Evolutionary conservation across 2,329 filamentous ascomycete species (phyloP).

Genomic region (Penicillium sp.): DNA sequence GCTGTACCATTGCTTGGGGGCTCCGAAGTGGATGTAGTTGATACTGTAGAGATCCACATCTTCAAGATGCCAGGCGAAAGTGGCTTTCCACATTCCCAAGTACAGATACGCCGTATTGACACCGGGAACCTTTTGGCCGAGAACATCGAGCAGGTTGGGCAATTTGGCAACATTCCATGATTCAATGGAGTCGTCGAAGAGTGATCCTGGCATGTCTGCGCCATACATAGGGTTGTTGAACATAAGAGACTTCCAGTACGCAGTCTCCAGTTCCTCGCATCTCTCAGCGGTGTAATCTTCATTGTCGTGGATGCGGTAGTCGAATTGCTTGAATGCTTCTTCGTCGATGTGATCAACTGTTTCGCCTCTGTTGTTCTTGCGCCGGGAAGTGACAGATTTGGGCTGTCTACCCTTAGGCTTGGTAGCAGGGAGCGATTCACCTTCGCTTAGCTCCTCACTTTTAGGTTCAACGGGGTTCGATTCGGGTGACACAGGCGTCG

Average conservation of each 20-base stretch:
- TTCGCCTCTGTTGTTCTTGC: slow-evolving; percentile 83
- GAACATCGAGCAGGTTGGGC: slow-evolving; percentile 87
- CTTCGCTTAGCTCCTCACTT: slow-evolving; percentile 57
- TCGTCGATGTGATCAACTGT: slow-evolving; percentile 82
- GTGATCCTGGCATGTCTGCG: slow-evolving; percentile 91
- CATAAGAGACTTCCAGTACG: slow-evolving; percentile 96
- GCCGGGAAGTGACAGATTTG: slow-evolving; percentile 79
- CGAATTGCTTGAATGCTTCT: slow-evolving; percentile 84
- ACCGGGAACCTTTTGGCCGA: slow-evolving; percentile 93
- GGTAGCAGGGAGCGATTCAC: slow-evolving; percentile 44
- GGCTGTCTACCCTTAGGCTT: slow-evolving; percentile 61
- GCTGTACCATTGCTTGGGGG: slow-evolving; percentile 99
- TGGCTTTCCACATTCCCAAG: slow-evolving; percentile 99
- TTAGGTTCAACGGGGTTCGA: slow-evolving; percentile 59
- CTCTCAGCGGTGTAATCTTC: slow-evolving; percentile 89
- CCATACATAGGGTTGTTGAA: slow-evolving; percentile 95
- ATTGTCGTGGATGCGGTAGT: slow-evolving; percentile 81
- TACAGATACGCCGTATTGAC: slow-evolving; percentile 99
- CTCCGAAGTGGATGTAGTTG: slow-evolving; percentile 98
- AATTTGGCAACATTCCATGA: slow-evolving; percentile 95
- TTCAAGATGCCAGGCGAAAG: slow-evolving; percentile 98
- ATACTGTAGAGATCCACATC: slow-evolving; percentile 99
- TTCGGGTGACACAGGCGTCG: slow-evolving; percentile 58
- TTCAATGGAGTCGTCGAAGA: slow-evolving; percentile 84
- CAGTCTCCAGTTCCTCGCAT: slow-evolving; percentile 90